phyloP scores from a whole-genome alignment of 2,329 filamentous ascomycete genomes.

The Fusarium stilboides region DNA sequence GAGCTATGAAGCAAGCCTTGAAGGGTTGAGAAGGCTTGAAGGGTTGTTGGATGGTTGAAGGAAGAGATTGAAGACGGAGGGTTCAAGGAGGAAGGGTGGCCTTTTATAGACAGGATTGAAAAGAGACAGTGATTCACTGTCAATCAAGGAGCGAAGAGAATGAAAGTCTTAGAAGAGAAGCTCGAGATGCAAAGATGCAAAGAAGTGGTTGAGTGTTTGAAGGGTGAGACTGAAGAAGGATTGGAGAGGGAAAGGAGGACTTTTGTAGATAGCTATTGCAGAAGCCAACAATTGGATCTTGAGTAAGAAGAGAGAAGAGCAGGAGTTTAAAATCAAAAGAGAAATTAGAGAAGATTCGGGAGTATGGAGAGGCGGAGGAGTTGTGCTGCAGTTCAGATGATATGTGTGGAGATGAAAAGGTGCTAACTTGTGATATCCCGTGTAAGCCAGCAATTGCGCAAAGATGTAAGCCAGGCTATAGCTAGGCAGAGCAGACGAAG shows the following conservation, averaged over 20 bases:
- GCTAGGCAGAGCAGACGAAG: conserved; percentile 4
- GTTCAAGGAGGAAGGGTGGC: neutral
- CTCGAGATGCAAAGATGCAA: neutral
- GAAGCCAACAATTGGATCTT: neutral
- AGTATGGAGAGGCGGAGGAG: conserved; percentile 7
- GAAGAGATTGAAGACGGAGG: conserved; percentile 8
- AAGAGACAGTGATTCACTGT: conserved; percentile 6
- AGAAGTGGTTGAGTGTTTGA: neutral
- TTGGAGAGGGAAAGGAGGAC: neutral
- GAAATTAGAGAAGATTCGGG: neutral
- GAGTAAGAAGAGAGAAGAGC: neutral
- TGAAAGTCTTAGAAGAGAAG: neutral
- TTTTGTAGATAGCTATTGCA: neutral
- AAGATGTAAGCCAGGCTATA: conserved; percentile 6
- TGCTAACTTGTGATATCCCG: conserved; percentile 10
- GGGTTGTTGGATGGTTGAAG: neutral
- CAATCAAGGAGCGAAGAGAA: neutral
- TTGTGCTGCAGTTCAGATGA: conserved; percentile 13
- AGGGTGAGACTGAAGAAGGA: neutral
- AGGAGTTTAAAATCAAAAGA: neutral
- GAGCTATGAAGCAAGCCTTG: neutral
- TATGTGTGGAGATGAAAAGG: conserved; percentile 16
- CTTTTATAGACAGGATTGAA: conserved; percentile 2
- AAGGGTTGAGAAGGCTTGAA: neutral
- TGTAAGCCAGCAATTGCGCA: conserved; percentile 24